phyloP scores from a whole-genome alignment of 768 basidiomycete genomes.

The Mycena maculata region DNA sequence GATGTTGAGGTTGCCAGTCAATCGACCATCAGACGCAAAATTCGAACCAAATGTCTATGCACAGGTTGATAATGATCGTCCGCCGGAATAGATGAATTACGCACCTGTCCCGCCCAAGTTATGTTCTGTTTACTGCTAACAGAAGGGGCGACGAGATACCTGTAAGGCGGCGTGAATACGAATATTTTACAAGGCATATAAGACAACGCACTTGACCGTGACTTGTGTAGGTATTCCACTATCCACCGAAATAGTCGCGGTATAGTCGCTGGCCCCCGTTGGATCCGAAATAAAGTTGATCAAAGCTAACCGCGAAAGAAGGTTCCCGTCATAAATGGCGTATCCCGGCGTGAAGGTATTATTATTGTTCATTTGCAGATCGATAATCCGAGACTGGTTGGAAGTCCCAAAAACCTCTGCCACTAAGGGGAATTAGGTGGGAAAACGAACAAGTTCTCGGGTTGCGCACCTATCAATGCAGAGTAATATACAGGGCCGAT shows the following conservation, averaged over 20 bases:
- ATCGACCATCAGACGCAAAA: slow-evolving; percentile 43
- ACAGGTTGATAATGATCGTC: not conserved
- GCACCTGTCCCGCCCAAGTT: slow-evolving; percentile 71
- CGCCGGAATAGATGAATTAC: slow-evolving; percentile 21
- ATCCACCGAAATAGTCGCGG: slow-evolving; percentile 54
- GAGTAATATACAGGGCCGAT: slow-evolving; percentile 71
- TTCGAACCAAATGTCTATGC: slow-evolving; percentile 41
- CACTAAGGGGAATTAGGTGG: slow-evolving; percentile 33
- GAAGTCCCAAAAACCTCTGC: slow-evolving; percentile 65
- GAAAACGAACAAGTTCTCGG: not conserved
- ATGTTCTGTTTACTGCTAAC: slow-evolving; percentile 67
- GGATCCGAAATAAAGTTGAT: slow-evolving; percentile 65
- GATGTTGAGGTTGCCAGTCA: slow-evolving; percentile 32
- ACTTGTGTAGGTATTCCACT: slow-evolving; percentile 49
- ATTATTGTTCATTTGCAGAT: slow-evolving; percentile 55
- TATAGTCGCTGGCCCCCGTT: slow-evolving; percentile 54
- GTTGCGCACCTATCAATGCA: slow-evolving; percentile 48
- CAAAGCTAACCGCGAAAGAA: slow-evolving; percentile 59
- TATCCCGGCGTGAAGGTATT: slow-evolving; percentile 60
- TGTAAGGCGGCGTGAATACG: slow-evolving; percentile 33
- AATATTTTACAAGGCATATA: not conserved
- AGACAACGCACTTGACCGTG: slow-evolving; percentile 53
- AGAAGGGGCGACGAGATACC: slow-evolving; percentile 63
- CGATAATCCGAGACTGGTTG: slow-evolving; percentile 61
- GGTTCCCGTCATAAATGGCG: slow-evolving; percentile 66